Evolutionary conservation across 306 rosid genomes (phyloP), one percentile per base, ranked within the genome.

Genomic region (Carpinus viminea): DNA sequence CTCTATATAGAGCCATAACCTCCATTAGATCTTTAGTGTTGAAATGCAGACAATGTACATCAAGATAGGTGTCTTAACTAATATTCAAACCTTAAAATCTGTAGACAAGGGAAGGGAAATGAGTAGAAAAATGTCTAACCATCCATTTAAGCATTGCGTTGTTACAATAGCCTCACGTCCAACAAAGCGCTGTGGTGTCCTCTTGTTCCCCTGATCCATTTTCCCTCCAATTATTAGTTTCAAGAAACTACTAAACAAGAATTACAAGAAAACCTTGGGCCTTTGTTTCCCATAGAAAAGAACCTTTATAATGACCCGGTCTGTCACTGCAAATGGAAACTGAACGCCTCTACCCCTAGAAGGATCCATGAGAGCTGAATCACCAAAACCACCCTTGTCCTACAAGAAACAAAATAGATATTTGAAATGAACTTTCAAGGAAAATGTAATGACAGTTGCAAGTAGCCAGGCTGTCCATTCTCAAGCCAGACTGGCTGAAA

Each of bases 101-200:
- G 11, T 28, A 41, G 47, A 36, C 20, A 84, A 76, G 52, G 76
- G 51, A 36, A 12, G 15, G 59, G 70, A 57, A 31, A 61, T 15
- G 75, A 56, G 8, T 60, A 18, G 61, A 50, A 17, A 76, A 81
- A 78, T 74, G 75, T 80, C 97, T 82, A 62, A 96, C 99, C 99
- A 96, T 90, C 99, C 99, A 78, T 96, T 96, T 68, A 96, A 85
- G 92, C 99, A 96, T 82, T 96, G 99, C 52, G 99, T 93, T 77
- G 99, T 96, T 59, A 96, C 99, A 81, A 96, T 86, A 79, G 99
- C 99, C 88, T 96, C 97, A 1, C 99, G 92, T 57, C 99, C 99
- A 62, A 96, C 98, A 81, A 96, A 96, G 55, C 99, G 98, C 73
- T 75, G 94, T 0, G 99, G 99, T 31, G 99, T 96, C 88, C 99